Percentiles rank a stretch among this genome's conserved stretches.
Conservation (phyloP, 2,329 filamentous ascomycete species). For the Curvularia sp. region DNA sequence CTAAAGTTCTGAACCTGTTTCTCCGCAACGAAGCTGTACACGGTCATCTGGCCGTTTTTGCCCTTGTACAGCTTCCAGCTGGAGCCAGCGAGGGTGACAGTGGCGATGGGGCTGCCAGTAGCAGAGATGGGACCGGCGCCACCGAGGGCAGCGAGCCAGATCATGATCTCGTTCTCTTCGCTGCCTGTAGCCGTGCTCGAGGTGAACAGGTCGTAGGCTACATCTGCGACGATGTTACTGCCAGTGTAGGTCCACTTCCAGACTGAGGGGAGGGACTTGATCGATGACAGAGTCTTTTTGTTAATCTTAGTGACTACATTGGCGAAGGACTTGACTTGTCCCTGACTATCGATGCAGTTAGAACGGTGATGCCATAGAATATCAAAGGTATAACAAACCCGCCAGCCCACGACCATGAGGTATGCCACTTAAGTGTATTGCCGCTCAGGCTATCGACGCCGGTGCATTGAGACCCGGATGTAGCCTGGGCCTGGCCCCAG, state of each 20-base stretch:
- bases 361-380: background rate
- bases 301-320: slow-evolving; percentile 51
- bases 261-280: slow-evolving; percentile 55
- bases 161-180: slow-evolving; percentile 70
- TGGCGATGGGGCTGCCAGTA: slow-evolving; percentile 62
- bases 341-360: slow-evolving; percentile 25
- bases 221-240: slow-evolving; percentile 61
- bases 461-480: slow-evolving; percentile 57
- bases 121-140: slow-evolving; percentile 66
- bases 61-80: slow-evolving; percentile 68
- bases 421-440: slow-evolving; percentile 54
- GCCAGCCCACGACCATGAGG: slow-evolving; percentile 54
- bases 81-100: slow-evolving; percentile 60
- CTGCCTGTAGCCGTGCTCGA: slow-evolving; percentile 55
- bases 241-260: slow-evolving; percentile 62
- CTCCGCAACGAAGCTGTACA: slow-evolving; percentile 66
- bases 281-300: slow-evolving; percentile 42
- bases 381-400: slow-evolving; percentile 37
- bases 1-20: slow-evolving; percentile 61
- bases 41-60: slow-evolving; percentile 65
- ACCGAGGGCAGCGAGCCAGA: slow-evolving; percentile 67
- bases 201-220: slow-evolving; percentile 70
- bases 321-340: slow-evolving; percentile 55
- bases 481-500: slow-evolving; percentile 53
- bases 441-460: slow-evolving; percentile 51